Conservation (phyloP, 192 early-diverging fungal genomes). For the Phlyctochytrium arcticum region DNA sequence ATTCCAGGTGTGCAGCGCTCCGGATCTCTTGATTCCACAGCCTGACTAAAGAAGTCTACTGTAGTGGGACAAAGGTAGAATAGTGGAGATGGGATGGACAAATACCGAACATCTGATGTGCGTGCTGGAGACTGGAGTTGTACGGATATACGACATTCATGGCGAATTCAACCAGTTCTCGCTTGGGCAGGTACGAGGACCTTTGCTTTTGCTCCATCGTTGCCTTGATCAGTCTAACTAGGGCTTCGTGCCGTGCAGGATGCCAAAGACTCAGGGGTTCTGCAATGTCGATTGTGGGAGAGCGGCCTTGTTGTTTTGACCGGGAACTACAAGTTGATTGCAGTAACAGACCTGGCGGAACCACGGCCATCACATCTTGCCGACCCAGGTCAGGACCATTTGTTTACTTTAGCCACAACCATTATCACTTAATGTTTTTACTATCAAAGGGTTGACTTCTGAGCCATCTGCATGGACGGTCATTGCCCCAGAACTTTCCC, state of each 20-base stretch:
- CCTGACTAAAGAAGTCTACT: neutral
- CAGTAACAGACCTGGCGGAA: slow-evolving; percentile 79
- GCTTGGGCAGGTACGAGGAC: slow-evolving; percentile 66
- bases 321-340: slow-evolving; percentile 72
- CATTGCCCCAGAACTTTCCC: slow-evolving; percentile 79
- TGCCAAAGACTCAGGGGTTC: slow-evolving; percentile 73
- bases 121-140: slow-evolving; percentile 79
- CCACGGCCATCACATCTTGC: slow-evolving; percentile 76
- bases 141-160: slow-evolving; percentile 76
- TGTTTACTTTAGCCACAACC: neutral
- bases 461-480: slow-evolving; percentile 83
- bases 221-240: too few relatives aligned
- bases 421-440: neutral
- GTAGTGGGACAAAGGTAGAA: slow-evolving; percentile 82
- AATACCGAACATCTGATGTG: slow-evolving; percentile 80
- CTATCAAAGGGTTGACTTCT: slow-evolving; percentile 49
- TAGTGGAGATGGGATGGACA: slow-evolving; percentile 94
- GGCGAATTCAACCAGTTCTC: slow-evolving; percentile 78
- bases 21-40: neutral
- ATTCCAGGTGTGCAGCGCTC: slow-evolving; percentile 60
- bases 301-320: slow-evolving; percentile 92
- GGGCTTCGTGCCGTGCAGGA: slow-evolving; percentile 44
- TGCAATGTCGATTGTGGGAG: slow-evolving; percentile 86
- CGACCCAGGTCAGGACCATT: slow-evolving; percentile 47
- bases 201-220: neutral